Conservation (phyloP, 2,329 filamentous ascomycete genomes). For the Bretziella fagacearum region DNA sequence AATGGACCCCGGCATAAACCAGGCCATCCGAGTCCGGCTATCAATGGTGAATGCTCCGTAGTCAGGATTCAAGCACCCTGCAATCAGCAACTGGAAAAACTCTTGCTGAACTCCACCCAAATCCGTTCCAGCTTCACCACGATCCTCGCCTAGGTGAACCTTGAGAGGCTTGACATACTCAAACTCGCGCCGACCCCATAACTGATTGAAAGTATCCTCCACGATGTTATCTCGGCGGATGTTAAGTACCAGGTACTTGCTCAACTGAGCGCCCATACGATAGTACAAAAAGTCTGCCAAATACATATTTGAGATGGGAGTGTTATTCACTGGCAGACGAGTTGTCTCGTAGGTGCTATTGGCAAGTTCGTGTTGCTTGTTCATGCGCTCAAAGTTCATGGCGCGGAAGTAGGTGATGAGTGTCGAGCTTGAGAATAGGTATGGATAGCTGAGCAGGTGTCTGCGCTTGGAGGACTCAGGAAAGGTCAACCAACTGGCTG, state of each 20-base stretch:
- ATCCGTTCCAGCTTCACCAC: slow-evolving; percentile 77
- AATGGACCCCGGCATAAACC: slow-evolving; percentile 69
- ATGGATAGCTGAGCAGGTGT: slow-evolving; percentile 67
- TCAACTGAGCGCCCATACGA: slow-evolving; percentile 47
- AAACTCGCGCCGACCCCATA: slow-evolving; percentile 71
- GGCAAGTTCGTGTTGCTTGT: slow-evolving; percentile 55
- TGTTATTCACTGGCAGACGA: slow-evolving; percentile 37
- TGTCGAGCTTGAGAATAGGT: slow-evolving; percentile 55
- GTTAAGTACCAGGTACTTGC: slow-evolving; percentile 53
- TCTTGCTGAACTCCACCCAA: slow-evolving; percentile 93
- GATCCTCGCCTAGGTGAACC: slow-evolving; percentile 66
- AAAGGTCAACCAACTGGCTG: slow-evolving; percentile 52
- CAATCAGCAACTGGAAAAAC: slow-evolving; percentile 74
- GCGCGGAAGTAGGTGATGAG: slow-evolving; percentile 73
- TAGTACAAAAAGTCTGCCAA: slow-evolving; percentile 46
- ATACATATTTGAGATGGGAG: slow-evolving; percentile 37
- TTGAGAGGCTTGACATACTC: slow-evolving; percentile 77
- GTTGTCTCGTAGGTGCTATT: slow-evolving; percentile 39
- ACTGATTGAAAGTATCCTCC: slow-evolving; percentile 62
- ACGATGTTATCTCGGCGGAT: slow-evolving; percentile 52
- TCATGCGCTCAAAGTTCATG: slow-evolving; percentile 79
- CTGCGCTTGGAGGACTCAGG: slow-evolving; percentile 42
- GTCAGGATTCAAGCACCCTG: slow-evolving; percentile 59
- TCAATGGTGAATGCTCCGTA: slow-evolving; percentile 73
- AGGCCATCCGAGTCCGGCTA: slow-evolving; percentile 57